Conservation (phyloP, 352 stramenopile genomes). For the Hyphochytrium catenoides region DNA sequence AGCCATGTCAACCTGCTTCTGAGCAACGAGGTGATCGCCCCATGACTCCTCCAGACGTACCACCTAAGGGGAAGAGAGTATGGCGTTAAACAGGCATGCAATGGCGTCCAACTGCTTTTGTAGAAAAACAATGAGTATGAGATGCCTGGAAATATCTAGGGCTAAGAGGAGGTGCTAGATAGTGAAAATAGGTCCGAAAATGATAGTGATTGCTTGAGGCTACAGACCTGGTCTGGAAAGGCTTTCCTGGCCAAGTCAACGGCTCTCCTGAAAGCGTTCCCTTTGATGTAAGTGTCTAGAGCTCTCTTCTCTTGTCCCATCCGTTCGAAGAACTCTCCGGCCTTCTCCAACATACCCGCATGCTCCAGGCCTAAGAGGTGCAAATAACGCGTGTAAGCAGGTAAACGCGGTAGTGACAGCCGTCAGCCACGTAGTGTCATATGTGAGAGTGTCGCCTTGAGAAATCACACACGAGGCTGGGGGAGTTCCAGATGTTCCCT, state of each 20-base stretch:
- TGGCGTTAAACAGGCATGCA: too few relatives aligned
- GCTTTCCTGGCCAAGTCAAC: conserved; percentile 70
- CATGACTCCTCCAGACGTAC: conserved; percentile 71
- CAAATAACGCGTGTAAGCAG: conserved; percentile 72
- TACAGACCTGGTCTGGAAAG: conserved; percentile 73
- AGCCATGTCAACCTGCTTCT: conserved; percentile 82
- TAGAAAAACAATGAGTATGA: too few relatives aligned
- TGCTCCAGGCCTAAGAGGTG: conserved; percentile 57
- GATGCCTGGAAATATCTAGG: too few relatives aligned
- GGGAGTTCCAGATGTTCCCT: too few relatives aligned
- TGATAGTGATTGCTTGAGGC: too few relatives aligned
- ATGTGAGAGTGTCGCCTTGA: too few relatives aligned
- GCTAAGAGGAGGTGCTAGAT: too few relatives aligned
- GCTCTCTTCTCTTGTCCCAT: conserved; percentile 70
- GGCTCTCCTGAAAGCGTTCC: conserved; percentile 69
- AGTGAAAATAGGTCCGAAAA: too few relatives aligned
- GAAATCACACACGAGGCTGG: too few relatives aligned
- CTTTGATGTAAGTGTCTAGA: conserved; percentile 72
- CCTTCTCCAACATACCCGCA: conserved; percentile 73
- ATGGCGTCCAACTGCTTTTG: too few relatives aligned
- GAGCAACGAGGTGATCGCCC: conserved; percentile 73
- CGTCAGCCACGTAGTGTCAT: too few relatives aligned
- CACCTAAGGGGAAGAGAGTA: too few relatives aligned
- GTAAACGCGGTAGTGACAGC: conserved; percentile 47
- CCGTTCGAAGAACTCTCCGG: conserved; percentile 76